phyloP scores from a whole-genome alignment of 176 grass and related monocot species.

The Rhynchospora pubera region DNA sequence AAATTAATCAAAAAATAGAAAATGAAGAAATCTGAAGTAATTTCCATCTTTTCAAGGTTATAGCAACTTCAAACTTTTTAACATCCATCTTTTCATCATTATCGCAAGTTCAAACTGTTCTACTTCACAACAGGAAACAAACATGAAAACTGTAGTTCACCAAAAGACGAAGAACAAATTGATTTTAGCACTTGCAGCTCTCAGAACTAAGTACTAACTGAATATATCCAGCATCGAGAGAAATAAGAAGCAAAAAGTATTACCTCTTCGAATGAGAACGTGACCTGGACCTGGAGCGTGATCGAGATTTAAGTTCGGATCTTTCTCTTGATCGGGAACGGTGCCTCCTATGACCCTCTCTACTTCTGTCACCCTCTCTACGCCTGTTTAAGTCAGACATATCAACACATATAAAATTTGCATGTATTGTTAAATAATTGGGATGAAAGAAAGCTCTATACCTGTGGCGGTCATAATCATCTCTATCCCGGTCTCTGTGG shows the following conservation, averaged over 20 bases:
- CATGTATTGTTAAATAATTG: neutral
- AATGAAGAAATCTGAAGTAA: neutral
- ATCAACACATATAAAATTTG: neutral
- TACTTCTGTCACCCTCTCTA: slow-evolving; percentile 47
- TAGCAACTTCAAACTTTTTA: no score
- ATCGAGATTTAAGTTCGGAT: slow-evolving; percentile 54
- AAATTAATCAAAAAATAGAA: neutral
- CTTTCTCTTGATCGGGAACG: slow-evolving; percentile 53
- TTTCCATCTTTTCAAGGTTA: neutral
- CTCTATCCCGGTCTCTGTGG: slow-evolving; percentile 75
- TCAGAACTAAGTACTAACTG: neutral
- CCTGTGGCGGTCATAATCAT: slow-evolving; percentile 56
- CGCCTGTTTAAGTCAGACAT: slow-evolving; percentile 32
- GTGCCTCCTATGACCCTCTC: slow-evolving; percentile 56
- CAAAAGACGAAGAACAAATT: neutral
- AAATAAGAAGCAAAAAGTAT: neutral
- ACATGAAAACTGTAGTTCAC: neutral
- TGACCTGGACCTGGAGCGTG: slow-evolving; percentile 67
- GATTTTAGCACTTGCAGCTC: neutral
- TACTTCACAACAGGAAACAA: neutral
- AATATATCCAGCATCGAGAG: neutral
- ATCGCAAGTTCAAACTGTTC: neutral
- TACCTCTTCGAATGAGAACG: slow-evolving; percentile 84
- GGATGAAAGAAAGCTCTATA: slow-evolving; percentile 10
- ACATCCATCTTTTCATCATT: no score